These are phyloP conservation scores for Mortierella sp. DNA, from an alignment of 371 early-diverging fungal species.

Conservation along the genomic window DNA sequence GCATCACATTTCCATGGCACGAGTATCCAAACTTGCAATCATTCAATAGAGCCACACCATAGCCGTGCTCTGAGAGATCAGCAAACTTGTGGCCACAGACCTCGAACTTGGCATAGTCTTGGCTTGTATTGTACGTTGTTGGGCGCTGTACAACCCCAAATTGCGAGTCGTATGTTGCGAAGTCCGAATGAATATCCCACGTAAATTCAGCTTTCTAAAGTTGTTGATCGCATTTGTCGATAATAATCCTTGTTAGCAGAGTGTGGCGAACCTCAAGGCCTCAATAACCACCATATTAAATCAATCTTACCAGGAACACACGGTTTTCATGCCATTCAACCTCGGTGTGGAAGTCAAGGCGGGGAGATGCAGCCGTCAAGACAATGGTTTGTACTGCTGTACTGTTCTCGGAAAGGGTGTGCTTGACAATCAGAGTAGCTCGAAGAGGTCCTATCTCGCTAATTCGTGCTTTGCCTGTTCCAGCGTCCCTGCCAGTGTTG, in stretches of 20 bases:
- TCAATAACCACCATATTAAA: no score
- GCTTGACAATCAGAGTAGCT: conserved; percentile 74
- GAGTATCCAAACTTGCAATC: conserved; percentile 95
- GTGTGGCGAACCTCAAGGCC: no score
- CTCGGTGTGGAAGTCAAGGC: conserved; percentile 87
- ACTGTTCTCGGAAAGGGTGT: conserved; percentile 75
- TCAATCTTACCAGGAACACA: conserved; percentile 73
- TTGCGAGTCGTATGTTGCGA: conserved; percentile 95
- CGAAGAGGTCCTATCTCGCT: conserved; percentile 86
- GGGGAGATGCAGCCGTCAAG: conserved; percentile 73
- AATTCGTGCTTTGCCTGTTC: conserved; percentile 54
- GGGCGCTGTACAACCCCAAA: conserved; percentile 93
- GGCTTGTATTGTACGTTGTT: conserved; percentile 93
- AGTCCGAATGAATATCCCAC: conserved; percentile 85
- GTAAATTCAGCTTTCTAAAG: conserved; percentile 91
- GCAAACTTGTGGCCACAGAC: conserved; percentile 97
- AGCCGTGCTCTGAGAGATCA: conserved; percentile 93
- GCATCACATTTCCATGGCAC: conserved; percentile 84
- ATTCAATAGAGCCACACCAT: conserved; percentile 94
- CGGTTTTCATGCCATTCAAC: conserved; percentile 96
- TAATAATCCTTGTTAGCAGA: not conserved
- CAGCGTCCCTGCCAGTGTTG: conserved; percentile 77
- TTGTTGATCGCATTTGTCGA: not conserved
- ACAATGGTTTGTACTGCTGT: conserved; percentile 81
- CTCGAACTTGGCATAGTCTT: conserved; percentile 95